These are phyloP conservation scores for Pseudonitzschia multiseries DNA, from an alignment of 108 stramenopile species.

Conservation along the genomic window DNA sequence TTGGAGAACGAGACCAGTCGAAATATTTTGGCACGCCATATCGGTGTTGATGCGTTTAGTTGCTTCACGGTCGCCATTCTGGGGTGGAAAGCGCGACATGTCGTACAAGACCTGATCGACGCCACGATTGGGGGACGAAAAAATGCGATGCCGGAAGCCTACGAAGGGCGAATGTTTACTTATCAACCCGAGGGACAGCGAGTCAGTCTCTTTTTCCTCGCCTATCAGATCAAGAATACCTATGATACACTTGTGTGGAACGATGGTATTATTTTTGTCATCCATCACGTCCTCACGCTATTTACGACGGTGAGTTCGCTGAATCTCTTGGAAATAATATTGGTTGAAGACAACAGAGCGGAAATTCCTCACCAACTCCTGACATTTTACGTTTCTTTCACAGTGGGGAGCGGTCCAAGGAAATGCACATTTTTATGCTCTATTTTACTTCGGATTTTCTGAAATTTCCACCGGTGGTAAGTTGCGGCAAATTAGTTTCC, in stretches of 20 bases:
- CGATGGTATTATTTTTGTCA: constrained; percentile 78
- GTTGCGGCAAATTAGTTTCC: neutral
- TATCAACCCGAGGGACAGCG: constrained; percentile 63
- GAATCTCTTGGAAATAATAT: neutral
- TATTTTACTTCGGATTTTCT: constrained; percentile 81
- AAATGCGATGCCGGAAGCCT: constrained; percentile 38
- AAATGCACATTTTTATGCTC: constrained; percentile 62
- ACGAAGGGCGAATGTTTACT: constrained; percentile 55
- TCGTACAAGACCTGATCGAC: constrained; percentile 40
- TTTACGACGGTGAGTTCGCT: constrained; percentile 35
- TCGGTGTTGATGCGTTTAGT: constrained; percentile 65
- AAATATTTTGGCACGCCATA: constrained; percentile 73
- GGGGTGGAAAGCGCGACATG: constrained; percentile 46
- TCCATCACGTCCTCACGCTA: constrained; percentile 74
- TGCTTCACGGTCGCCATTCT: constrained; percentile 52
- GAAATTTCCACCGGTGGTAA: constrained; percentile 64
- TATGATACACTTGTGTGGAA: constrained; percentile 80
- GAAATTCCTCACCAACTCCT: neutral
- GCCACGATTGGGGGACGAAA: constrained; percentile 19
- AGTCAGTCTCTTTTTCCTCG: constrained; percentile 59
- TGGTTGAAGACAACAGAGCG: neutral
- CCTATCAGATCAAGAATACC: constrained; percentile 84
- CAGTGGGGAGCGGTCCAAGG: constrained; percentile 70
- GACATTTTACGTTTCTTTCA: neutral
- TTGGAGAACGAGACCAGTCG: constrained; percentile 60